Evolutionary conservation across 345 rosid genomes (phyloP).

Genomic region (Euphorbia tirucalli): DNA sequence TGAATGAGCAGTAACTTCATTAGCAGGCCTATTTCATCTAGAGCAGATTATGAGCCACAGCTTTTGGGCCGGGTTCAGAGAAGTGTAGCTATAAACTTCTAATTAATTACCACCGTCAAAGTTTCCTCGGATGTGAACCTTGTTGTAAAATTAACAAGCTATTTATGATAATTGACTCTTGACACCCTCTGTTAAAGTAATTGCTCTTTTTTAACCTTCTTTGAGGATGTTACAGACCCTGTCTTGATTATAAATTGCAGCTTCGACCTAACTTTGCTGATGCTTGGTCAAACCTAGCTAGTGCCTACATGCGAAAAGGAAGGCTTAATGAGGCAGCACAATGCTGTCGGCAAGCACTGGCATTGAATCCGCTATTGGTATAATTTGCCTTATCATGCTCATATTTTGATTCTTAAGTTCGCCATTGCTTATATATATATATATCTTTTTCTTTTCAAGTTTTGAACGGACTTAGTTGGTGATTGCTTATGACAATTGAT

Average conservation of each 20-base stretch:
- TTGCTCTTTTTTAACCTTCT: background rate
- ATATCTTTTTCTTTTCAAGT: background rate
- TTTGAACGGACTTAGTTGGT: constrained; percentile 9
- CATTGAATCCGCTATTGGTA: constrained; percentile 90
- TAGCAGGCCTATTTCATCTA: background rate
- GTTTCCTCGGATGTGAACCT: background rate
- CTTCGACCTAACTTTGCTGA: constrained; percentile 94
- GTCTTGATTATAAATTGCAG: constrained; percentile 37
- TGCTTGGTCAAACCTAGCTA: constrained; percentile 98
- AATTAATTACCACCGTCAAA: background rate
- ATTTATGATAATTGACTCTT: background rate
- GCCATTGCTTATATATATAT: background rate
- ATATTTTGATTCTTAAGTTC: background rate
- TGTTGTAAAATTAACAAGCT: background rate
- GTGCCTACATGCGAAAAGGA: constrained; percentile 97
- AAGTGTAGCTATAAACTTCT: background rate
- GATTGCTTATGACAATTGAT: constrained; percentile 16
- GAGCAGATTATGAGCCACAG: background rate
- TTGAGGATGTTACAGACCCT: background rate
- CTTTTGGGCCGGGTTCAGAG: background rate
- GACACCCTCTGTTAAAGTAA: background rate
- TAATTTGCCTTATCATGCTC: constrained; percentile 2
- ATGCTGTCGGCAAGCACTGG: constrained; percentile 94
- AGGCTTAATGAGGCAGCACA: constrained; percentile 90
- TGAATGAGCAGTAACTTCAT: background rate